These are phyloP conservation scores for Fusarium foetens DNA, from an alignment of 2,329 filamentous ascomycete species.

Conservation along the genomic window DNA sequence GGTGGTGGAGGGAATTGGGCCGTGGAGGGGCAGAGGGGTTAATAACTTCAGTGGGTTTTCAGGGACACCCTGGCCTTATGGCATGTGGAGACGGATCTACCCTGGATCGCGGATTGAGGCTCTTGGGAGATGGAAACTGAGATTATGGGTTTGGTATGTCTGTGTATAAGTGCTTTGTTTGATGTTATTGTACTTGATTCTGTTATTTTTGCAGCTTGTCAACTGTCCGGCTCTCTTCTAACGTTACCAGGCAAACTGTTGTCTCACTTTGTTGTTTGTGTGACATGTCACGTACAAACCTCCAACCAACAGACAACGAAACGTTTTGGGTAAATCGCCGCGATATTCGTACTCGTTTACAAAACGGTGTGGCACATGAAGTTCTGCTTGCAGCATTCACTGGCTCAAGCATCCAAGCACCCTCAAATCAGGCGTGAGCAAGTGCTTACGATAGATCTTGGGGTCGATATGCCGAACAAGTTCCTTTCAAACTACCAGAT, in stretches of 20 bases:
- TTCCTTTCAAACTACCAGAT: neutral
- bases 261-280: fast-evolving
- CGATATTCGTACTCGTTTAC: neutral
- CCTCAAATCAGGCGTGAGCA: neutral
- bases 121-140: neutral
- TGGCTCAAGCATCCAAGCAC: neutral
- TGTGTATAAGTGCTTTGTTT: too few species aligned
- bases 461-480: neutral
- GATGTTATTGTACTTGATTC: fast-evolving
- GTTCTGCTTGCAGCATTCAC: neutral
- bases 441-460: neutral
- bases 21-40: constrained; percentile 2
- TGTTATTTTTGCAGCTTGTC: fast-evolving
- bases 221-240: fast-evolving
- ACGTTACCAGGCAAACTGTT: too few species aligned
- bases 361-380: neutral
- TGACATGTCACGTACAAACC: fast-evolving
- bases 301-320: neutral
- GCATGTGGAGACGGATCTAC: neutral
- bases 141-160: neutral
- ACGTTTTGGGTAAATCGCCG: fast-evolving
- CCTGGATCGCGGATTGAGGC: neutral
- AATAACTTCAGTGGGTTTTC: constrained; percentile 11
- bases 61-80: constrained; percentile 21
- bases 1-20: neutral